phyloP scores from a whole-genome alignment of 2,329 filamentous ascomycete genomes.

The Hymenoscyphus infarciens region DNA sequence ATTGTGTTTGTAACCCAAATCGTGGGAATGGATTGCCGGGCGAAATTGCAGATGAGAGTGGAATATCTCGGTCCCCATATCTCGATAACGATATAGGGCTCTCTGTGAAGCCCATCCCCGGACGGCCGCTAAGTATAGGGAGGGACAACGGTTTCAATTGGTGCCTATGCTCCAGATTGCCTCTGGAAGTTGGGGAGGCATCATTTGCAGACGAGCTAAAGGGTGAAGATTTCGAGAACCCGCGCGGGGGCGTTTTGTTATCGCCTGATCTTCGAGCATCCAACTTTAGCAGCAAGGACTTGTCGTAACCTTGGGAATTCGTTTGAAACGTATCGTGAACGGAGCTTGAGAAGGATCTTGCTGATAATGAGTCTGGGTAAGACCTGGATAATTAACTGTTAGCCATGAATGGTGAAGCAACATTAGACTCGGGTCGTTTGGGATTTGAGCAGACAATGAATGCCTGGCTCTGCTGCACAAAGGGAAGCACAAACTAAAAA shows the following conservation, averaged over 20 bases:
- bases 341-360: constrained; percentile 34
- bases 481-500: constrained; percentile 14
- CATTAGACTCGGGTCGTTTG: too few relatives aligned
- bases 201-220: constrained; percentile 35
- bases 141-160: constrained; percentile 37
- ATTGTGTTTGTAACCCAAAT: constrained; percentile 24
- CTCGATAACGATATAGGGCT: constrained; percentile 29
- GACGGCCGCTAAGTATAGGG: constrained; percentile 31
- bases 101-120: constrained; percentile 27
- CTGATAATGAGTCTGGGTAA: constrained; percentile 24
- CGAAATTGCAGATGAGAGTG: constrained; percentile 31
- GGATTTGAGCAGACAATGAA: not conserved
- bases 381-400: constrained; percentile 21
- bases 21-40: constrained; percentile 28
- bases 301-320: constrained; percentile 38
- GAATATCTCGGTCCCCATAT: constrained; percentile 33
- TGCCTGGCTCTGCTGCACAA: not conserved
- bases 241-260: constrained; percentile 34
- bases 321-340: constrained; percentile 36
- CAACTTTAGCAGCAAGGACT: constrained; percentile 37
- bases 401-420: not conserved
- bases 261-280: constrained; percentile 33
- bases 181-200: constrained; percentile 34
- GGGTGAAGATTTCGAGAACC: constrained; percentile 24
- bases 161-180: constrained; percentile 31